Conservation (phyloP, 306 rosid species). For the Senna siamea region DNA sequence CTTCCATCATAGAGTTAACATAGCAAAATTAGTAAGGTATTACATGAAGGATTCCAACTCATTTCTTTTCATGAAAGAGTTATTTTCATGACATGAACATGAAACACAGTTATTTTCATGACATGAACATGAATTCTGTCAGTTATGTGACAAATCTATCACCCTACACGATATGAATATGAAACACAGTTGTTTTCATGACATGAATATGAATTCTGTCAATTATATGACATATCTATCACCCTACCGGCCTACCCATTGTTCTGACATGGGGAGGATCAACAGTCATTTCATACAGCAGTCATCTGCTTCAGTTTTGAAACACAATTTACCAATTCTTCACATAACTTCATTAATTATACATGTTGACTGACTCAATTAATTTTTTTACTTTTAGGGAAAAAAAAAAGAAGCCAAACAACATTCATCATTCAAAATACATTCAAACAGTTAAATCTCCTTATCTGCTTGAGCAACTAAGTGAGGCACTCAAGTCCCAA, state of each 20-base stretch:
- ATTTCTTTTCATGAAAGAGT: background rate
- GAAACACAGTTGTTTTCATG: no score
- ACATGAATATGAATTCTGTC: no score
- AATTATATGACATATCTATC: no score
- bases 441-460: background rate
- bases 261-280: no score
- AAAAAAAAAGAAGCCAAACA: background rate
- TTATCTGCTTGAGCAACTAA: background rate
- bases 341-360: background rate
- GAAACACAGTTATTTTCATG: background rate
- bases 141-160: background rate
- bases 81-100: background rate
- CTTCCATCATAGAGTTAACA: slow-evolving; percentile 15
- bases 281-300: background rate
- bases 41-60: background rate
- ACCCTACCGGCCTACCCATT: no score
- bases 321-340: background rate
- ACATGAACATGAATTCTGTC: slow-evolving; percentile 4
- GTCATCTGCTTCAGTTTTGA: slow-evolving; percentile 2
- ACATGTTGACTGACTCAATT: background rate
- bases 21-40: background rate
- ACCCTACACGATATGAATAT: background rate
- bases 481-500: background rate
- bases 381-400: no score
- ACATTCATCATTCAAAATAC: background rate